Evolutionary conservation across 2,329 filamentous ascomycete genomes (phyloP).

Genomic region (Sphaerostilbella broomeana): DNA sequence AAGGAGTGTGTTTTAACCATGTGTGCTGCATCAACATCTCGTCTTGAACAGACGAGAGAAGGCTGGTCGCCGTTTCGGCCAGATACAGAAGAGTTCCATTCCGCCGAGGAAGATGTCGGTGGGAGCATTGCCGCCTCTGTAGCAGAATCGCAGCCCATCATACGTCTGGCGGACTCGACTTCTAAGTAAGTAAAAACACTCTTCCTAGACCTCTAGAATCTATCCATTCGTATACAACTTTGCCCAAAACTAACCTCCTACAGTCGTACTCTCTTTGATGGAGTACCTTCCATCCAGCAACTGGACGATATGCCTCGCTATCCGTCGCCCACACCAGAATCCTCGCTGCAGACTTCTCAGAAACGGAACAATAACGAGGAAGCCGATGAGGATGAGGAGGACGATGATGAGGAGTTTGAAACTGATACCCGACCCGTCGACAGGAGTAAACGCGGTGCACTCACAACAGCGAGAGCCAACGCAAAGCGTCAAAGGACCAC

Average conservation of each 20-base stretch:
- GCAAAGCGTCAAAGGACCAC: conserved; percentile 11
- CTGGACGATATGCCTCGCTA: background rate
- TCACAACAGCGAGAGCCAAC: conserved; percentile 6
- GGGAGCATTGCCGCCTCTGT: background rate
- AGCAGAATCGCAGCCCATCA: background rate
- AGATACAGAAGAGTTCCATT: background rate
- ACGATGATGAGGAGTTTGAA: conserved; percentile 24
- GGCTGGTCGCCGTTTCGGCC: background rate
- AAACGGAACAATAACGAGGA: background rate
- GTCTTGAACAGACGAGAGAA: background rate
- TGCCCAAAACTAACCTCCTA: background rate
- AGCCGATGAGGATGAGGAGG: conserved; percentile 1
- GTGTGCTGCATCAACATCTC: background rate
- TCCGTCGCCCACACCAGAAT: too few relatives aligned
- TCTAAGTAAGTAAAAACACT: too few relatives aligned
- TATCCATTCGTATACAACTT: too few relatives aligned
- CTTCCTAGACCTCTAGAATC: too few relatives aligned
- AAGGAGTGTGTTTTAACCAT: conserved; percentile 5
- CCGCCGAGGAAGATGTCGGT: background rate
- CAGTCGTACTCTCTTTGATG: background rate
- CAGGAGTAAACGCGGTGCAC: conserved; percentile 18
- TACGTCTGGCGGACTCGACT: background rate
- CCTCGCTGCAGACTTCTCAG: too few relatives aligned
- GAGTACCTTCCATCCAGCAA: background rate
- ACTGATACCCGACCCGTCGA: conserved; percentile 23